Base-by-base conservation (phyloP, 179 eudicot genomes). In the Drosera spatulata region DNA sequence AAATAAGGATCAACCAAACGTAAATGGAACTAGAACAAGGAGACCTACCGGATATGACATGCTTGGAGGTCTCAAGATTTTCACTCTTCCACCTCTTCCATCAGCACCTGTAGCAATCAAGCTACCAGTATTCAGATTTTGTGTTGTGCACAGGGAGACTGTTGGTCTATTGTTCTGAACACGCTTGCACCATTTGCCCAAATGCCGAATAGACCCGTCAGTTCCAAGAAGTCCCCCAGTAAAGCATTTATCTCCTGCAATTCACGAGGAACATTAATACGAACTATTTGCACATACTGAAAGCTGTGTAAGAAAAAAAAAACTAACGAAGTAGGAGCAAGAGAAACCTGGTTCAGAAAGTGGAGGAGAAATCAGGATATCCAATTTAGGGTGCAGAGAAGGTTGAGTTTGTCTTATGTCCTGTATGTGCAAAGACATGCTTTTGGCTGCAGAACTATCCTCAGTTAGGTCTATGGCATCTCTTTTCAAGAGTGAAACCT, bases 111-210 rank as follows among this genome's bases (percentile, higher is more conserved):
- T 82, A 53, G 90, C 73, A 58, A 93, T 86, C 68, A 93, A 72
- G 66, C 76, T 67, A 53, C 78, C 80, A 51, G 74, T 9, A 49
- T n/a, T 67, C 66, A 72, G 53, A 60, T 54, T 71, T 77, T 73
- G 80, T 11, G 41, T 58, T 45, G 63, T 47, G 0, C 2, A 55
- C 15, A 73, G 50, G 13, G 70, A 50, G 8, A 49, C 41, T 37
- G 11, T 46, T 15, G 74, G 61, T 41, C 62, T 76, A 49, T 76
- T 82, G 68, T 65, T 71, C 65, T 77, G 85, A 61, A 55, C 67
- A 60, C 86, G 72, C 73, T 85, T 93, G 79, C 95, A 84, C 85
- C 89, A 79, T 77, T 82, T 82, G 2, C 99, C 99, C 61, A 93
- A 70, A 70, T 88, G 83, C 77, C 84, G 78, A 65, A 62, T 82